Evolutionary conservation across 2,329 filamentous ascomycete genomes (phyloP).

Genomic region (Phoma sp.): DNA sequence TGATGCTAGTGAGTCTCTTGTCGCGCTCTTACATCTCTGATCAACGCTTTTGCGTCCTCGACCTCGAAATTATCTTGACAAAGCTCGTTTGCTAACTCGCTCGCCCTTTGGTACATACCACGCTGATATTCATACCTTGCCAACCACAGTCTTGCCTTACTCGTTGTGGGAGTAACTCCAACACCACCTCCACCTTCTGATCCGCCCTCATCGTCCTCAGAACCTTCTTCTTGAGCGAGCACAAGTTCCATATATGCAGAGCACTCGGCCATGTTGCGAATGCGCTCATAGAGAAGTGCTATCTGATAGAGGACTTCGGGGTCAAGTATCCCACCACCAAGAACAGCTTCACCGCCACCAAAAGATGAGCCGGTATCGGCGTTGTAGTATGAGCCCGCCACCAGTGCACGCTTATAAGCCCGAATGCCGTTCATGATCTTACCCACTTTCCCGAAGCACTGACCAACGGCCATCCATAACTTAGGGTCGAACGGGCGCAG

Average conservation of each 20-base stretch:
- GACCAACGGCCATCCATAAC: constrained; percentile 97
- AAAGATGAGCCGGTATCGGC: constrained; percentile 59
- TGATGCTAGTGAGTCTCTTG: constrained; percentile 1
- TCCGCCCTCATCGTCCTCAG: constrained; percentile 46
- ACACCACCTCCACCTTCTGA: constrained; percentile 64
- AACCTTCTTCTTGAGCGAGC: constrained; percentile 86
- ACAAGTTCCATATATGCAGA: constrained; percentile 96
- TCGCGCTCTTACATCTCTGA: constrained; percentile 81
- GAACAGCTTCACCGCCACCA: constrained; percentile 53
- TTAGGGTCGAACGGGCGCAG: constrained; percentile 96
- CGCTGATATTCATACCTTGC: constrained; percentile 79
- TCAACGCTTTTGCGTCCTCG: constrained; percentile 84
- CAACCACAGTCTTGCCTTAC: constrained; percentile 92
- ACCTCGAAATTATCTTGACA: constrained; percentile 90
- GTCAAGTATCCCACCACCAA: constrained; percentile 70
- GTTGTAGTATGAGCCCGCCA: constrained; percentile 87
- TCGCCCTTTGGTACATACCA: constrained; percentile 76
- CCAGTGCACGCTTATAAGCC: constrained; percentile 87
- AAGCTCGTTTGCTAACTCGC: constrained; percentile 83
- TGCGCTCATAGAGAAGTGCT: constrained; percentile 82
- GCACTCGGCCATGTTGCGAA: constrained; percentile 78
- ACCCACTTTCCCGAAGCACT: constrained; percentile 88
- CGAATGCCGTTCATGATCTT: constrained; percentile 90
- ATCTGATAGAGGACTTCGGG: constrained; percentile 92
- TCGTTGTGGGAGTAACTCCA: constrained; percentile 89